A percentile compares a stretch with the other conserved stretches of the same genome.
Conservation (phyloP, 192 early-diverging fungal species). For the Endogone sp. region DNA sequence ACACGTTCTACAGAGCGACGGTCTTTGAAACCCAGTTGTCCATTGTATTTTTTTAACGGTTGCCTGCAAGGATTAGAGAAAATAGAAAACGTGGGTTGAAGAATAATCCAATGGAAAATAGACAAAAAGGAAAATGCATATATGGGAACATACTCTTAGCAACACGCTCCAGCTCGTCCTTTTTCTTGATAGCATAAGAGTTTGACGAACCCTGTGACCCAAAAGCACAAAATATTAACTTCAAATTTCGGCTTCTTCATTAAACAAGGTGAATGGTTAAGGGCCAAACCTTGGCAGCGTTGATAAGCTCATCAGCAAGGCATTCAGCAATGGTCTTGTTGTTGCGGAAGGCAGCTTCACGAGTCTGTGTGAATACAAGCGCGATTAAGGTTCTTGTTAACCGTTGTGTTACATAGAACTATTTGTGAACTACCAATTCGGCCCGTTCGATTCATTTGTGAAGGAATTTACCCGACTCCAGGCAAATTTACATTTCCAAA, state of each 20-base stretch:
- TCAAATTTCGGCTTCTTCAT: conserved; percentile 21
- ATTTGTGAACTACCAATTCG: neutral
- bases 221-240: conserved; percentile 2
- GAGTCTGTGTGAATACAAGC: conserved; percentile 49
- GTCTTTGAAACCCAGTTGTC: no score
- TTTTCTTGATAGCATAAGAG: conserved; percentile 99
- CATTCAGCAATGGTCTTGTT: conserved; percentile 99
- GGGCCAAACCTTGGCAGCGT: conserved; percentile 67
- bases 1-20: no score
- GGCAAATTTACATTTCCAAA: neutral
- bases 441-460: neutral
- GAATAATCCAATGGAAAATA: neutral
- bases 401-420: conserved; percentile 26
- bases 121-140: neutral
- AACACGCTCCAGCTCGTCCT: conserved; percentile 95
- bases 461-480: no score
- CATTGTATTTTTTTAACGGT: neutral
- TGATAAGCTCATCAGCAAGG: conserved; percentile 99
- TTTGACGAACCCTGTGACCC: conserved; percentile 83
- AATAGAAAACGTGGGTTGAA: neutral
- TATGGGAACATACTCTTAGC: conserved; percentile 51
- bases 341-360: conserved; percentile 99
- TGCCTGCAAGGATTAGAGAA: neutral
- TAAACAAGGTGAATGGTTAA: neutral
- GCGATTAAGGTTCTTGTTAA: no score